Evolutionary conservation across 176 grass and related monocot species (phyloP).

Genomic region (Otatea glauca): DNA sequence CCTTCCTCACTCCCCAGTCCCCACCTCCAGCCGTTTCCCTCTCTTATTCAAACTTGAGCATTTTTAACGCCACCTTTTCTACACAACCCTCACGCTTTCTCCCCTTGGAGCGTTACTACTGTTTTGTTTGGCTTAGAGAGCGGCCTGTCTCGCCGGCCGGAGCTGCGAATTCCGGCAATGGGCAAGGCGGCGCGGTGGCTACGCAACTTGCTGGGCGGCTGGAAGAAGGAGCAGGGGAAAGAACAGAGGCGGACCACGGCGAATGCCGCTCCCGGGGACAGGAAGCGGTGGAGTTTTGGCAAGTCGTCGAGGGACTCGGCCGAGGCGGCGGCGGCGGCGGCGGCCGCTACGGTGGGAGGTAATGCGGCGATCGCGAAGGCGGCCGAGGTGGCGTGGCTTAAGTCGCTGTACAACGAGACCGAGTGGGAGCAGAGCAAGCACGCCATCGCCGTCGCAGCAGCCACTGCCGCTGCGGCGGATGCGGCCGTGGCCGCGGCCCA

Average conservation of each 20-base stretch:
- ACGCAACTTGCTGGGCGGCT: constrained; percentile 60
- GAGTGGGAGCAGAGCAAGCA: constrained; percentile 94
- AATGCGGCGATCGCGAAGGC: constrained; percentile 51
- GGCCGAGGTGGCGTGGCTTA: constrained; percentile 67
- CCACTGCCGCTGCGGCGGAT: constrained; percentile 70
- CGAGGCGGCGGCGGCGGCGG: background rate
- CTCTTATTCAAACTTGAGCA: constrained; percentile 57
- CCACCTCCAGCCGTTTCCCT: constrained; percentile 48
- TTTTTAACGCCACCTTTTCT: constrained; percentile 4
- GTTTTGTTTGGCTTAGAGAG: background rate
- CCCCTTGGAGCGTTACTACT: background rate
- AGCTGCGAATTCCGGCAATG: constrained; percentile 50
- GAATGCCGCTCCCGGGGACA: constrained; percentile 34
- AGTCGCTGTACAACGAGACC: constrained; percentile 67
- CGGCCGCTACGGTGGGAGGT: background rate
- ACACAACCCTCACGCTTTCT: background rate
- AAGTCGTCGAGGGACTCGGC: constrained; percentile 59
- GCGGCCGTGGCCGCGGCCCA: constrained; percentile 80
- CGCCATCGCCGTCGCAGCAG: constrained; percentile 85
- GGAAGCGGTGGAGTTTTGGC: constrained; percentile 87
- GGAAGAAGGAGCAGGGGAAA: constrained; percentile 63
- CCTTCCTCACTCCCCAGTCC: background rate
- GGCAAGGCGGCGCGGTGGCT: constrained; percentile 85
- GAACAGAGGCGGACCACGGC: constrained; percentile 38
- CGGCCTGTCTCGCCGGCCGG: constrained; percentile 9